phyloP scores from a whole-genome alignment of 306 rosid genomes.

The Sindora glabra region DNA sequence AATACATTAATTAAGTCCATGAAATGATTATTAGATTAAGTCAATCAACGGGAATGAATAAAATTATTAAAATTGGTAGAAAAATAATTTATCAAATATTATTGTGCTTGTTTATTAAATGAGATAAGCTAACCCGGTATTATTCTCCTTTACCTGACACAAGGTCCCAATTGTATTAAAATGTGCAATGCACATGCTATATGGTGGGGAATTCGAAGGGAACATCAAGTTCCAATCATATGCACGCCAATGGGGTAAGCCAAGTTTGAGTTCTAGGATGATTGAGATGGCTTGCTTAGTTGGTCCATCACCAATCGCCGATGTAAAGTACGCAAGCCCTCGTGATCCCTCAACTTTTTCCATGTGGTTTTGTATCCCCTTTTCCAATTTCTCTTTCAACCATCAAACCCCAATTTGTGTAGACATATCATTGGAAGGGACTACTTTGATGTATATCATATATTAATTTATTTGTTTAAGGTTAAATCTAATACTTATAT shows the following conservation, averaged over 20 bases:
- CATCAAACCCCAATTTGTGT: conserved; percentile 24
- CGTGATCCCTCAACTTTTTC: conserved; percentile 51
- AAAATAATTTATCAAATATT: too few relatives aligned
- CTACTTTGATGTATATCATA: too few relatives aligned
- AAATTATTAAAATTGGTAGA: too few relatives aligned
- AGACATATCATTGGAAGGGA: too few relatives aligned
- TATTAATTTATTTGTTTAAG: too few relatives aligned
- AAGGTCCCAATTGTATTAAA: not conserved
- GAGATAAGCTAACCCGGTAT: not conserved
- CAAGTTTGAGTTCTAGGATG: conserved; percentile 18
- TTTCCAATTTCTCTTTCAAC: conserved; percentile 13
- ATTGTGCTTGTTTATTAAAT: too few relatives aligned
- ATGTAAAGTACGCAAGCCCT: conserved; percentile 34
- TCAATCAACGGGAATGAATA: too few relatives aligned
- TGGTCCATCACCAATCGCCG: conserved; percentile 30
- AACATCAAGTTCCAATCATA: conserved; percentile 30
- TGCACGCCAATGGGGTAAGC: conserved; percentile 4
- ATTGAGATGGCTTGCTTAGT: conserved; percentile 35
- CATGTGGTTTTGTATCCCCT: conserved; percentile 51
- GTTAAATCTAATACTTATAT: too few relatives aligned
- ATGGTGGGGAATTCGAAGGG: not conserved
- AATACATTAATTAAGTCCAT: too few relatives aligned
- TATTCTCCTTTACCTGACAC: not conserved
- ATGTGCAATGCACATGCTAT: conserved; percentile 9
- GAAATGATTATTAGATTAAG: too few relatives aligned